A percentile compares a stretch with the other conserved stretches of the same genome.
Conservation (phyloP, 345 rosid genomes). For the Rhodamnia argentea region DNA sequence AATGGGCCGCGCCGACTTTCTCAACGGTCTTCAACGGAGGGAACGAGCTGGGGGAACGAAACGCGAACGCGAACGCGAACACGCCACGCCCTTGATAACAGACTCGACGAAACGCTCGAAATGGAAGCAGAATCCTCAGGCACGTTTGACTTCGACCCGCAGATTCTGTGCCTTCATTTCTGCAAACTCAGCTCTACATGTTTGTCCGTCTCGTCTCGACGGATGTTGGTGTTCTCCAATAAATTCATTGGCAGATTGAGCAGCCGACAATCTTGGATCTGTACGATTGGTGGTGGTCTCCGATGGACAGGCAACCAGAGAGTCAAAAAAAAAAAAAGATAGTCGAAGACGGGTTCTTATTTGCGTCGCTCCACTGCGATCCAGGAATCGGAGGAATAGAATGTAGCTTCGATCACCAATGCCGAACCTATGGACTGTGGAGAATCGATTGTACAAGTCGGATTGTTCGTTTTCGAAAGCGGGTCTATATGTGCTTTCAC, state of each 20-base stretch:
- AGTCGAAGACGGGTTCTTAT: neutral
- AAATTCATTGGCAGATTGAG: neutral
- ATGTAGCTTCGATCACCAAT: neutral
- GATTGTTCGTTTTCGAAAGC: neutral
- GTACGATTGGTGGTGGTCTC: neutral
- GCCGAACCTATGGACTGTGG: neutral
- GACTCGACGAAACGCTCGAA: neutral
- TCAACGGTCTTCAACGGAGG: neutral
- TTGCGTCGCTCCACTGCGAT: neutral
- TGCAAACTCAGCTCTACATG: neutral
- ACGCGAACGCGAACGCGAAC: accelerated
- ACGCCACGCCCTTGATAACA: neutral
- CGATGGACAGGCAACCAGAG: neutral
- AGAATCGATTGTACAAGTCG: neutral
- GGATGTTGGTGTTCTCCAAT: neutral
- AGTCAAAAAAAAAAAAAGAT: neutral
- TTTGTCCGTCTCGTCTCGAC: neutral
- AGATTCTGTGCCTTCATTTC: neutral
- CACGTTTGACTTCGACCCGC: neutral
- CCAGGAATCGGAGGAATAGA: neutral
- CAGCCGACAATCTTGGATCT: neutral
- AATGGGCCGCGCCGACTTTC: neutral
- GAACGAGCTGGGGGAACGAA: neutral
- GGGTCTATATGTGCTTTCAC: neutral
- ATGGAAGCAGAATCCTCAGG: neutral